Conservation (phyloP, 768 basidiomycete genomes). For the Amanita molliuscula region DNA sequence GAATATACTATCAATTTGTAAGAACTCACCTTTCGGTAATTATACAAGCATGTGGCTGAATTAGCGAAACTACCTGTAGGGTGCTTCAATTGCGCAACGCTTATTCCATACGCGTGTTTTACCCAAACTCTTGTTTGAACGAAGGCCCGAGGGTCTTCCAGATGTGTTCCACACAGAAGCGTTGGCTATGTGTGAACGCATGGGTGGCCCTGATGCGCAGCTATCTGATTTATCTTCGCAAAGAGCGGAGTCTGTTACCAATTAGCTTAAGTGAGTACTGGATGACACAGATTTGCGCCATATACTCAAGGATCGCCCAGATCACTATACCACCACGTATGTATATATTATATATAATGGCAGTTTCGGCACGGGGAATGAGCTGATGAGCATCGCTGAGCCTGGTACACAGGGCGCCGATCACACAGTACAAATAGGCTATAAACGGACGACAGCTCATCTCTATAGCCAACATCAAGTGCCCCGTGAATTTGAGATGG, state of each 20-base stretch:
- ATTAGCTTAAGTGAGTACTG: neutral
- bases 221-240: neutral
- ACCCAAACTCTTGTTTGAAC: conserved; percentile 26
- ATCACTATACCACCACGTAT: neutral
- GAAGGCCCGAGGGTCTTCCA: conserved; percentile 27
- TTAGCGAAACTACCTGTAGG: conserved; percentile 19
- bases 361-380: neutral
- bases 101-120: conserved; percentile 41
- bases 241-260: neutral
- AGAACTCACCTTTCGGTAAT: conserved; percentile 15
- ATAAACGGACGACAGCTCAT: too few species aligned
- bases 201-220: conserved; percentile 37
- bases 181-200: conserved; percentile 27
- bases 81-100: conserved; percentile 36
- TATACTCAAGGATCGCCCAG: neutral
- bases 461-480: too few species aligned
- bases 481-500: too few species aligned
- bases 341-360: neutral
- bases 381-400: too few species aligned
- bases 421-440: too few species aligned
- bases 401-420: too few species aligned
- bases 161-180: conserved; percentile 40
- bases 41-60: neutral
- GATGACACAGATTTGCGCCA: neutral
- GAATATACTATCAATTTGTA: conserved; percentile 74